Conservation (phyloP, 805 yeast genomes). For the Wickerhamomyces ciferrii region DNA sequence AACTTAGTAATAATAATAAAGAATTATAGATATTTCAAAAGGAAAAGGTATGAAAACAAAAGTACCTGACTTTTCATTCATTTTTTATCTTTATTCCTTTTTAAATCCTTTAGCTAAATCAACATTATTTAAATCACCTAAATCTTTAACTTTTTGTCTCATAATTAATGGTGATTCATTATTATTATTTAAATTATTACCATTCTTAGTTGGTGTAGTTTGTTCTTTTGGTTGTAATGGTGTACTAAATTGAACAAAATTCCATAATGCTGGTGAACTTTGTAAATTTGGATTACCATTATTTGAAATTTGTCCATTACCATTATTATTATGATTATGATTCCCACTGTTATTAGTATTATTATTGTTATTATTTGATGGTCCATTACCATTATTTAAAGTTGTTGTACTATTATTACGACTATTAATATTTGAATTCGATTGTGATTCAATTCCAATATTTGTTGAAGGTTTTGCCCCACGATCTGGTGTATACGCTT, state of each 20-base stretch:
- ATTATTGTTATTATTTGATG: constrained; percentile 9
- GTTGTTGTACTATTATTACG: background rate
- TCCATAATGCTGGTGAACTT: constrained; percentile 89
- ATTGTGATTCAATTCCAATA: background rate
- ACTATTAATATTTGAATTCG: background rate
- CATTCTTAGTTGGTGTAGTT: constrained; percentile 16
- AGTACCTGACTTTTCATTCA: background rate
- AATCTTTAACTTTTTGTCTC: constrained; percentile 7
- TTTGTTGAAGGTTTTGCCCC: constrained; percentile 23
- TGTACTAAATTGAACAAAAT: constrained; percentile 74
- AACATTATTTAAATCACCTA: constrained; percentile 40
- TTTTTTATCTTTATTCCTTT: constrained; percentile 9
- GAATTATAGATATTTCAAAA: no score
- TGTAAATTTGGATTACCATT: constrained; percentile 18
- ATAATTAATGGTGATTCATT: constrained; percentile 12
- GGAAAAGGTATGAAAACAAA: no score
- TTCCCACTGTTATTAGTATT: background rate
- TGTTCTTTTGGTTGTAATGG: constrained; percentile 16
- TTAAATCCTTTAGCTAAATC: constrained; percentile 44
- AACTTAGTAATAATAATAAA: background rate
- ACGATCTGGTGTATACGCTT: constrained; percentile 62
- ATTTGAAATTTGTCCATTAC: constrained; percentile 7
- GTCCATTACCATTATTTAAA: background rate
- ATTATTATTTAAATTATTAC: constrained; percentile 6
- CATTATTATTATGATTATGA: constrained; percentile 4